Evolutionary conservation across 371 early-diverging fungal species (phyloP).

Genomic region (Paraphysoderma sedebokerense): DNA sequence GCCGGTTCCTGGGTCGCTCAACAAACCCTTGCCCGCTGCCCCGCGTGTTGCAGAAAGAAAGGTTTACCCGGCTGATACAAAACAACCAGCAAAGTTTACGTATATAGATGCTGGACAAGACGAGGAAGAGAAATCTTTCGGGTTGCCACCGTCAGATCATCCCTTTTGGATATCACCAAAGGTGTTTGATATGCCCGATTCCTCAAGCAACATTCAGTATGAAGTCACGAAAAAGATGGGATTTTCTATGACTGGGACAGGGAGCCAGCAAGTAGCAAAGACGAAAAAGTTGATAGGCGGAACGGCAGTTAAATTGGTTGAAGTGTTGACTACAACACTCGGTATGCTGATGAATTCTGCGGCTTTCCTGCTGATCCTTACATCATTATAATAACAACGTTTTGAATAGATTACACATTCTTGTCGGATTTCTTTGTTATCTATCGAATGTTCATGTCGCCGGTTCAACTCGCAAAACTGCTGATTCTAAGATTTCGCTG

Average conservation of each 20-base stretch:
- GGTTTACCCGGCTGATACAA: too few species aligned
- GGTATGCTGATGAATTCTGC: too few species aligned
- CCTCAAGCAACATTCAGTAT: background rate
- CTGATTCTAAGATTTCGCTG: background rate
- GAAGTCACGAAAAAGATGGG: too few species aligned
- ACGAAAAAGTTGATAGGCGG: background rate
- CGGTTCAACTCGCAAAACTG: background rate
- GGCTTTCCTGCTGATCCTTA: too few species aligned
- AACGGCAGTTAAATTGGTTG: background rate
- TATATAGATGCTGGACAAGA: too few species aligned
- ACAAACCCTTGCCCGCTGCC: too few species aligned
- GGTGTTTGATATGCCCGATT: background rate
- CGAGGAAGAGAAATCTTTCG: background rate
- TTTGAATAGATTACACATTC: conserved; percentile 2
- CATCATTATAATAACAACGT: too few species aligned
- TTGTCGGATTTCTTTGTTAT: background rate
- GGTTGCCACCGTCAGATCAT: background rate
- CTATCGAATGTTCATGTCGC: background rate
- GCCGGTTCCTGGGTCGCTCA: too few species aligned
- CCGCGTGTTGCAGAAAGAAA: too few species aligned
- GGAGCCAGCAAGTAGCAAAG: too few species aligned
- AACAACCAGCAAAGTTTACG: too few species aligned
- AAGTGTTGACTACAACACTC: conserved; percentile 3
- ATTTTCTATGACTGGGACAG: too few species aligned
- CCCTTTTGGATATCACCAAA: background rate